phyloP scores from a whole-genome alignment of 2,329 filamentous ascomycete species.

The Nakataea oryzae region DNA sequence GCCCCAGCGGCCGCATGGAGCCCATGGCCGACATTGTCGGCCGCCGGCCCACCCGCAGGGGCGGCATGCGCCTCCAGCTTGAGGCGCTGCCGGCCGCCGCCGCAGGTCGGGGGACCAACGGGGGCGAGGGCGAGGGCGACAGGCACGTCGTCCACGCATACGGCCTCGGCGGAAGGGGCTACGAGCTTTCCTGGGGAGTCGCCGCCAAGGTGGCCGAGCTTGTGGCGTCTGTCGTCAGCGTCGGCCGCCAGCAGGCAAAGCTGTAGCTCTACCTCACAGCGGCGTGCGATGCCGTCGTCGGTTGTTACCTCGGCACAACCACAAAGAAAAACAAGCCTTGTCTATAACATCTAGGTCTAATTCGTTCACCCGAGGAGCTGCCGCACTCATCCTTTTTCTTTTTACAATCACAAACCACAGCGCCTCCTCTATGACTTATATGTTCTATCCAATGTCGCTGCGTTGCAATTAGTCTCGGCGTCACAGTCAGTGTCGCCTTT shows the following conservation, averaged over 20 bases:
- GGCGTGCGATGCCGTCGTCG: too few relatives aligned
- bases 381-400: neutral
- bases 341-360: too few relatives aligned
- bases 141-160: slow-evolving; percentile 41
- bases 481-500: neutral
- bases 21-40: slow-evolving; percentile 29
- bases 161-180: slow-evolving; percentile 50
- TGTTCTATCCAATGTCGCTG: neutral
- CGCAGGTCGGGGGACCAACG: too few relatives aligned
- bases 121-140: neutral
- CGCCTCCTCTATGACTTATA: neutral
- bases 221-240: slow-evolving; percentile 13
- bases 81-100: slow-evolving; percentile 23
- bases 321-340: neutral
- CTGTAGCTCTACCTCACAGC: neutral
- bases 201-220: slow-evolving; percentile 36
- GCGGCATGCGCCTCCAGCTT: slow-evolving; percentile 41
- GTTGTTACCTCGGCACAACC: neutral
- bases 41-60: slow-evolving; percentile 31
- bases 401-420: neutral
- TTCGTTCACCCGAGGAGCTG: too few relatives aligned
- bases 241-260: neutral
- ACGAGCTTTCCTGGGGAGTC: slow-evolving; percentile 50
- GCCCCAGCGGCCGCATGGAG: neutral
- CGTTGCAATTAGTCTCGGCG: neutral